Conservation (phyloP, 345 rosid species). For the Eucalyptus sideroxylon region DNA sequence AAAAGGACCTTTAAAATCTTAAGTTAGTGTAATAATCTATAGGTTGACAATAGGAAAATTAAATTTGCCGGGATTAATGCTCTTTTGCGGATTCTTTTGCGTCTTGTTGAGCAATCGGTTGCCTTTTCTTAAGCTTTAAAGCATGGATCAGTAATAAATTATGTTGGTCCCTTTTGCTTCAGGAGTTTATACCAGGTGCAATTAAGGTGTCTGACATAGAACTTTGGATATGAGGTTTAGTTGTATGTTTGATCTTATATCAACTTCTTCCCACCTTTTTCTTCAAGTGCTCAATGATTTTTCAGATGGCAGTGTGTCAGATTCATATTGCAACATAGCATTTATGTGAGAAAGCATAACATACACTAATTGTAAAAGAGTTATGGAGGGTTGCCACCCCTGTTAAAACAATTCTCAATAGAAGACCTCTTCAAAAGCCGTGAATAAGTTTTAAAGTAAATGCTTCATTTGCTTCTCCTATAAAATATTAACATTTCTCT, state of each 20-base stretch:
- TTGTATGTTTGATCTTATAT: not conserved
- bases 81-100: not conserved
- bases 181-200: not conserved
- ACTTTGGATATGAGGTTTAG: not conserved
- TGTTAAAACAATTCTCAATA: not conserved
- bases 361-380: not conserved
- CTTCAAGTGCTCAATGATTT: not conserved
- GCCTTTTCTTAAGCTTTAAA: not conserved
- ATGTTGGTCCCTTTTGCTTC: not conserved
- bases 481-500: not conserved
- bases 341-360: not conserved
- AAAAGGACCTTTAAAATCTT: not conserved
- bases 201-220: not conserved
- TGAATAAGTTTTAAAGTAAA: not conserved
- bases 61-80: not conserved
- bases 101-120: not conserved
- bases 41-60: not conserved
- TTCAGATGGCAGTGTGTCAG: not conserved
- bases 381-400: not conserved
- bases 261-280: not conserved
- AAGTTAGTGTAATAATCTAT: not conserved
- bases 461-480: not conserved
- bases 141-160: not conserved
- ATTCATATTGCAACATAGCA: not conserved
- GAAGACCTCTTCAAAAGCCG: not conserved